Conservation (phyloP, 495 filamentous ascomycete species). For the Tuber umbilicatum region DNA sequence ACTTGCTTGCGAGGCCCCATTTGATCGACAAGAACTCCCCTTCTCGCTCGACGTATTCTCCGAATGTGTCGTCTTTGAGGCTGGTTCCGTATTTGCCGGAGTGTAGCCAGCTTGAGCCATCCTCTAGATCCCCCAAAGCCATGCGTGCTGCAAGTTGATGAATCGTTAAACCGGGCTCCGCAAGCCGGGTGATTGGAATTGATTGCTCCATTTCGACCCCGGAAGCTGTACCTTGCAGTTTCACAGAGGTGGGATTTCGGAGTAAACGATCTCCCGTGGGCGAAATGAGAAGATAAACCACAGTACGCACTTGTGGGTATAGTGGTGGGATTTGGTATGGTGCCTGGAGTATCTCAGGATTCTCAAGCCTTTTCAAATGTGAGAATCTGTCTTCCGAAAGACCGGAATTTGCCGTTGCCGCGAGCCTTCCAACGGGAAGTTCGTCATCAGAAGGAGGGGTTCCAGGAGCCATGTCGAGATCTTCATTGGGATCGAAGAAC, state of each 20-base stretch:
- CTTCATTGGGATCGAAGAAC: constrained; percentile 6
- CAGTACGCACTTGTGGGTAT: too few species aligned
- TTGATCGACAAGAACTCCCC: constrained; percentile 56
- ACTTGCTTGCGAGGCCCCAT: constrained; percentile 61
- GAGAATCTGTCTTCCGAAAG: too few species aligned
- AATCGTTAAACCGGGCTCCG: too few species aligned
- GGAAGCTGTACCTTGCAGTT: too few species aligned
- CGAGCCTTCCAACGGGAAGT: constrained; percentile 43
- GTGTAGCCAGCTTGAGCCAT: constrained; percentile 60
- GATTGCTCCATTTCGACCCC: too few species aligned
- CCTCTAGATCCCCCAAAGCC: too few species aligned
- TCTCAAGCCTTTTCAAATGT: constrained; percentile 48
- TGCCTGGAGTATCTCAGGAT: constrained; percentile 55
- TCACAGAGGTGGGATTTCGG: too few species aligned
- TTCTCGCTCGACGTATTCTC: constrained; percentile 55
- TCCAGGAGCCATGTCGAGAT: constrained; percentile 39
- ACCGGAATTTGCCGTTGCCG: constrained; percentile 50
- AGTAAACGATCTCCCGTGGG: too few species aligned
- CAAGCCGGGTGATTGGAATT: too few species aligned
- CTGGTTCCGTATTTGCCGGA: not conserved
- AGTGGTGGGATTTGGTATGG: too few species aligned
- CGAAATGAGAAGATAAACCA: too few species aligned
- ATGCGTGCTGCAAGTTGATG: too few species aligned
- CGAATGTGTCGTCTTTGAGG: constrained; percentile 46
- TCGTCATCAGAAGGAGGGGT: constrained; percentile 38